phyloP scores from a whole-genome alignment of 768 basidiomycete species.

The Collybia sp. region DNA sequence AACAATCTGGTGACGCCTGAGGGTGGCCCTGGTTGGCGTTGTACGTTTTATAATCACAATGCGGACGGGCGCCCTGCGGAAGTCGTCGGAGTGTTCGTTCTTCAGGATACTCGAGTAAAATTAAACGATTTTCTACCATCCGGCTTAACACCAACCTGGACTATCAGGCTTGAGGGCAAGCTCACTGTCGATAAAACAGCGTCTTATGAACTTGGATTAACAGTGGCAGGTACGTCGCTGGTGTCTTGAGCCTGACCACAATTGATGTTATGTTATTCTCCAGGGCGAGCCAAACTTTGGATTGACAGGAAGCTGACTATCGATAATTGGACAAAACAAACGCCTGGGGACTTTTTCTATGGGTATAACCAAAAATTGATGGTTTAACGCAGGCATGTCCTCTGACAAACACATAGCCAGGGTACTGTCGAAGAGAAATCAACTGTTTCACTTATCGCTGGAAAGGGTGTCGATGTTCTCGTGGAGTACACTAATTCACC shows the following conservation, averaged over 20 bases:
- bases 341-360: constrained; percentile 66
- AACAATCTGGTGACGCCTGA: constrained; percentile 44
- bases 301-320: constrained; percentile 53
- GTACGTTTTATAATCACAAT: constrained; percentile 59
- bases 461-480: constrained; percentile 42
- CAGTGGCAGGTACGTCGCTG: constrained; percentile 44
- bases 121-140: constrained; percentile 62
- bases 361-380: constrained; percentile 27
- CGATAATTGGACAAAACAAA: constrained; percentile 70
- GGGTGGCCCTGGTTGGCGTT: constrained; percentile 59
- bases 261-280: not conserved
- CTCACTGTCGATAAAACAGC: constrained; percentile 44
- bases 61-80: constrained; percentile 38
- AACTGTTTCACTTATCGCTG: constrained; percentile 37
- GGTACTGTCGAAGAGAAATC: constrained; percentile 65
- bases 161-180: constrained; percentile 49
- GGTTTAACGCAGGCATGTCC: not conserved
- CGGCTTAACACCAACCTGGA: constrained; percentile 50
- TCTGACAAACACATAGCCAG: constrained; percentile 31
- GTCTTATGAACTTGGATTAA: constrained; percentile 56
- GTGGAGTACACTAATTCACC: constrained; percentile 66
- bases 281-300: constrained; percentile 60
- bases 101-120: constrained; percentile 59
- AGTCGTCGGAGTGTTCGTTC: constrained; percentile 40
- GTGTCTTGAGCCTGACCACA: not conserved